A percentile compares a stretch with the other conserved stretches of the same genome.
These are phyloP conservation scores for Talaromyces sp. DNA, from an alignment of 2,329 filamentous ascomycete genomes.

Conservation along the genomic window DNA sequence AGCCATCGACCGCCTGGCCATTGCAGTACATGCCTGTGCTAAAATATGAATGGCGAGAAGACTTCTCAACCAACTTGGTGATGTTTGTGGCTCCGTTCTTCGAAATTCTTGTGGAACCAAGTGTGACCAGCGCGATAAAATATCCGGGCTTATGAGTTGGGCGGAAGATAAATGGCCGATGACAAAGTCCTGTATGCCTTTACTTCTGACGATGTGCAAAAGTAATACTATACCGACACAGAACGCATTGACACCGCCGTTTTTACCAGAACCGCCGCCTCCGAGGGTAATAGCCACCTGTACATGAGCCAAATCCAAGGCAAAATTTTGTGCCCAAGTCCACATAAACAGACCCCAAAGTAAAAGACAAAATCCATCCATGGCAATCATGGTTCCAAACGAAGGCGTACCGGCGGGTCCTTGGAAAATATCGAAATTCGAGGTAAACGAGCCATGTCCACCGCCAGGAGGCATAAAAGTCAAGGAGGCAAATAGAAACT, in stretches of 20 bases:
- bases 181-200: slow-evolving; percentile 51
- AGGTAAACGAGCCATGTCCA: slow-evolving; percentile 66
- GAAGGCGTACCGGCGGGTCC: slow-evolving; percentile 82
- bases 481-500: slow-evolving; percentile 86
- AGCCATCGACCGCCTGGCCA: slow-evolving; percentile 47
- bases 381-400: slow-evolving; percentile 75
- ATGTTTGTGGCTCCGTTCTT: slow-evolving; percentile 40
- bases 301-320: slow-evolving; percentile 85
- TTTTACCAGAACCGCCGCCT: slow-evolving; percentile 61
- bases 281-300: slow-evolving; percentile 89
- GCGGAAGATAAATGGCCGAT: slow-evolving; percentile 43
- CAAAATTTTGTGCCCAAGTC: slow-evolving; percentile 81
- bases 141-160: slow-evolving; percentile 43
- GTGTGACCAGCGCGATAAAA: slow-evolving; percentile 43
- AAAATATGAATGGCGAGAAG: slow-evolving; percentile 49
- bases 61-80: slow-evolving; percentile 47
- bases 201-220: slow-evolving; percentile 46
- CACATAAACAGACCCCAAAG: slow-evolving; percentile 80
- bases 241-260: slow-evolving; percentile 44
- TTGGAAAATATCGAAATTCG: slow-evolving; percentile 87
- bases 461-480: slow-evolving; percentile 86
- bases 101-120: slow-evolving; percentile 45
- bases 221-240: slow-evolving; percentile 47
- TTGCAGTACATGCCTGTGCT: slow-evolving; percentile 47
- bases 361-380: slow-evolving; percentile 78